Evolutionary conservation across 2,329 filamentous ascomycete genomes (phyloP), one percentile per base, ranked within the genome.

Genomic region (Beauveria sp.): DNA sequence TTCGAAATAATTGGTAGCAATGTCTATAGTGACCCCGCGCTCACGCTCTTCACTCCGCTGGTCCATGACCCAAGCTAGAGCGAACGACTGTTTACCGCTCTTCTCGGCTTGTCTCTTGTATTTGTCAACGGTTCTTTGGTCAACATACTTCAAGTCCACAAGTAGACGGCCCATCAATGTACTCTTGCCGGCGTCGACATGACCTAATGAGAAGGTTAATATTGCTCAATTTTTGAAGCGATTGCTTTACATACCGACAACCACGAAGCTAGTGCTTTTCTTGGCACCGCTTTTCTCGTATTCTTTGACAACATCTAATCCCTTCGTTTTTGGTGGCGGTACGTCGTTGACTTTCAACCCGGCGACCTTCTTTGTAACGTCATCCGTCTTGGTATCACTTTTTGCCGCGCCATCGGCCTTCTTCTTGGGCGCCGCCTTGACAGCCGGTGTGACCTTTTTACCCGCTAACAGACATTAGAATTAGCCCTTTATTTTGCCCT

Each of bases 131-230:
- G 92, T 93, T 63, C 92, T 82, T 70, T 96, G 86, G 66, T 96
- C 90, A 7, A 99, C 86, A 28, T 92, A 89, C 63, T 92, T 89
- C 46, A 96, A 82, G 67, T 99, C 94, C 47, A 93, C 86, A 5
- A 99, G 78, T 30, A 99, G 75, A n/a, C 94, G 86, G 0, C 93
- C 94, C 93, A 99, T 97, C 43, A 99, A 81, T 6, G 94, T 99
- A 72, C 92, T 97, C 75, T 99, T 99, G 57, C 94, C 94, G 57
- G 96, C 93, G 73, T 99, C 94, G 60, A 99, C 94, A 72, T 99
- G 94, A 16, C 94, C 92, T 91, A 71, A 61, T 3, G 64, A 65
- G 61, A 71, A 59, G n/a, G 9, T 63, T 47, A 64, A 44, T 24
- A 20, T 9, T 9, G 48, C 18, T 14, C 10, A 5, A 26, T 5